These are phyloP conservation scores for Actinidia arguta DNA, from an alignment of 179 eudicot genomes.

Conservation along the genomic window DNA sequence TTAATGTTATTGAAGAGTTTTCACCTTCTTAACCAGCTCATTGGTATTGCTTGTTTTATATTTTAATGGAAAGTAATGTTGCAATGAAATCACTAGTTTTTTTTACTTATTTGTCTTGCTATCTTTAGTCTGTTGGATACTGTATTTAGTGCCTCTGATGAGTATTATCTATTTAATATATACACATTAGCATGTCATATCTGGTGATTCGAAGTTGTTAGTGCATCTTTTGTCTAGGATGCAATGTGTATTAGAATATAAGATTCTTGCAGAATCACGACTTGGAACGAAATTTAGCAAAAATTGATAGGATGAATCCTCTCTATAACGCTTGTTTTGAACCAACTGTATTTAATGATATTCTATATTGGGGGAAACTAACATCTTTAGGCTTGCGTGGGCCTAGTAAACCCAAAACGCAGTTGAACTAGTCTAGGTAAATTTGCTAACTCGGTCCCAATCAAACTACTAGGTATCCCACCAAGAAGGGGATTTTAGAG, in stretches of 20 bases:
- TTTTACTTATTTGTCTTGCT: conserved; percentile 3
- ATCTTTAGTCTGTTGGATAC: background rate
- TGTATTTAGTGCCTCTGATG: background rate
- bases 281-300: background rate
- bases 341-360: background rate
- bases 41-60: background rate
- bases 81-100: background rate
- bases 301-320: background rate
- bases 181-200: background rate
- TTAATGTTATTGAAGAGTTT: background rate
- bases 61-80: background rate
- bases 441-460: too few species aligned
- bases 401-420: too few species aligned
- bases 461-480: too few species aligned
- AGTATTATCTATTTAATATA: background rate
- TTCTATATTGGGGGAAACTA: background rate
- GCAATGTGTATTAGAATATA: too few species aligned
- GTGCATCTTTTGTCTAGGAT: background rate
- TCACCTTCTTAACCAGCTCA: background rate
- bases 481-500: too few species aligned
- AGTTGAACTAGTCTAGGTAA: too few species aligned
- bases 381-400: too few species aligned
- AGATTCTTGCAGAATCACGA: background rate
- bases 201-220: background rate
- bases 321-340: background rate